Conservation (phyloP, 352 stramenopile genomes). For the Phytophthora capsici region DNA sequence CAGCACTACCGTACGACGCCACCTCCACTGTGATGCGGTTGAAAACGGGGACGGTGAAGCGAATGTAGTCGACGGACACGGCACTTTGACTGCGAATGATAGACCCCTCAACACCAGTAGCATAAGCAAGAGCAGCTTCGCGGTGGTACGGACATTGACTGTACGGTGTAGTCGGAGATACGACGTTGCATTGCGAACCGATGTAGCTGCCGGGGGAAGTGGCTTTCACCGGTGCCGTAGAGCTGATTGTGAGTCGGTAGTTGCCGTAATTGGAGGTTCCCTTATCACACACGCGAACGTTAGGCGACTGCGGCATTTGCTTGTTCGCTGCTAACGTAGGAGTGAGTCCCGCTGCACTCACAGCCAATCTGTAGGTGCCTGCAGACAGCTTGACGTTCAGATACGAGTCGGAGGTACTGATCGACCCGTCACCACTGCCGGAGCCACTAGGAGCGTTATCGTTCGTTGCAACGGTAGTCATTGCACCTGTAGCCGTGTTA, state of each 20-base stretch:
- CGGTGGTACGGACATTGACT: constrained; percentile 59
- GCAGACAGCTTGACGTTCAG: constrained; percentile 42
- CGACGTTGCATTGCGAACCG: constrained; percentile 56
- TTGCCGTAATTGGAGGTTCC: constrained; percentile 71
- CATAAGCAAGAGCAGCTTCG: constrained; percentile 44
- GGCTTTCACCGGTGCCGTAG: constrained; percentile 39
- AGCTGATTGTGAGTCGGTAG: constrained; percentile 67
- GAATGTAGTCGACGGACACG: constrained; percentile 68
- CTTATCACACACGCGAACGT: constrained; percentile 52
- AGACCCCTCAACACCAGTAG: constrained; percentile 53
- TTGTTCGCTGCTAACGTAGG: constrained; percentile 47
- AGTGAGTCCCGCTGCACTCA: constrained; percentile 63
- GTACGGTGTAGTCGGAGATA: constrained; percentile 45
- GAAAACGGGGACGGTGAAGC: constrained; percentile 55
- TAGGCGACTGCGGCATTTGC: constrained; percentile 42
- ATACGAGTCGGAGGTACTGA: constrained; percentile 67
- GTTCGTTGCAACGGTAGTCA: constrained; percentile 38
- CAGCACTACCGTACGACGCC: constrained; percentile 54
- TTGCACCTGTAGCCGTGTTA: constrained; percentile 30
- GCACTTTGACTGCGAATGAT: constrained; percentile 48
- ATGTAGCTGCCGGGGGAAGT: constrained; percentile 59
- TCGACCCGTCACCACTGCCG: constrained; percentile 54
- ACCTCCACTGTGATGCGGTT: constrained; percentile 67
- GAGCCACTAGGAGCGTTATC: constrained; percentile 53
- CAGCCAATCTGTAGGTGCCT: constrained; percentile 63